Evolutionary conservation across 345 rosid species (phyloP), one percentile per base, ranked within the genome.

Genomic region (Boechera divaricarpa): DNA sequence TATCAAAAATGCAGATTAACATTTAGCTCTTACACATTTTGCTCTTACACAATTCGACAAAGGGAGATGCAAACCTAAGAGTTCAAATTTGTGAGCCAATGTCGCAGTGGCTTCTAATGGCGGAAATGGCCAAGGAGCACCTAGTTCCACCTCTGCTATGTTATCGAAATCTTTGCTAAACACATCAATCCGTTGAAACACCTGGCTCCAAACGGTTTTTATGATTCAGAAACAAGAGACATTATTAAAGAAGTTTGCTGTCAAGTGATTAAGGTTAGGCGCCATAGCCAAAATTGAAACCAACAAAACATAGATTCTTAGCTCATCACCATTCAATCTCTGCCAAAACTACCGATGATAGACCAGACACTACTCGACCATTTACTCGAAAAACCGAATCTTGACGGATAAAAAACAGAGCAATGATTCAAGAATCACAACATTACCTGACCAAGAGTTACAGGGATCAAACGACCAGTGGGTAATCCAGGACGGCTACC

Each of bases 401-500:
- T 35, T 59, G 4, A 47, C 6, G 0, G 15, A 9, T 41, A 5
- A 7, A 16, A 44, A 10, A 10, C 18, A 12, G 15, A 41, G 24
- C 18, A 41, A 11, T 7, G 38, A 35, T 57, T 35, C 9, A 48
- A 58, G 35, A 33, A 58, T 54, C 21, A 26, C 35, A 21, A 44
- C 75, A 58, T 10, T 10, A 90, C 98, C 97, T 90, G 98, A 63
- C 97, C 95, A 47, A 94, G 97, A 73, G 95, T 90, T 5, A 94
- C 87, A 41, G 97, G 97, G 28, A 94, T 91, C 60, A 94, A 83
- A 81, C 97, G 87, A 66, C 97, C 89, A 41, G 88, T 90, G 45
- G 97, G 97, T 15, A 89, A 86, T 45, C 98, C 98, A 73, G 97
- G 98, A 29, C 97, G 94, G 48, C 94, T 89, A 21, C 98, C 97